A percentile compares a stretch with the other conserved stretches of the same genome.
phyloP scores from a whole-genome alignment of 1,284 basidiomycete genomes.

The Erythrobasidium hasegawianum region DNA sequence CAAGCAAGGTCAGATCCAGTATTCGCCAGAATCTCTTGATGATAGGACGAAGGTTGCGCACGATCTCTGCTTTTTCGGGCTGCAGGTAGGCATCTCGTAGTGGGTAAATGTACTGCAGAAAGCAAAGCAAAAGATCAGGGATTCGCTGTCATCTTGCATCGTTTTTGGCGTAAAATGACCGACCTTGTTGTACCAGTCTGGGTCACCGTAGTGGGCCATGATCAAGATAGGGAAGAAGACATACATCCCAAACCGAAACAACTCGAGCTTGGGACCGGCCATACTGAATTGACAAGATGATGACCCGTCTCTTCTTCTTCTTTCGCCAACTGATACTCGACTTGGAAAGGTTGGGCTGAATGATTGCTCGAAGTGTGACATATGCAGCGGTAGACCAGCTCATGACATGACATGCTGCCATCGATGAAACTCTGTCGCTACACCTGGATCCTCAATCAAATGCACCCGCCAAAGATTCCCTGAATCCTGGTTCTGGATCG shows the following conservation, averaged over 20 bases:
- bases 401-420: no score
- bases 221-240: conserved; percentile 32
- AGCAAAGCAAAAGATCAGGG: background rate
- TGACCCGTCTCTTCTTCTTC: no score
- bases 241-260: conserved; percentile 21
- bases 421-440: no score
- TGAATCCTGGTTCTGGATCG: no score
- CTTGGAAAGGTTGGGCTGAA: no score
- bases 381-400: no score
- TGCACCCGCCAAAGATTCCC: no score
- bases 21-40: background rate
- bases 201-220: conserved; percentile 34
- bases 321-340: no score
- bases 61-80: conserved; percentile 25
- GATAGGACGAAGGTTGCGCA: background rate
- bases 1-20: background rate
- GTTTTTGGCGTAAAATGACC: background rate
- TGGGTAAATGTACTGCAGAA: conserved; percentile 14
- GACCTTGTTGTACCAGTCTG: conserved; percentile 27
- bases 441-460: no score
- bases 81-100: conserved; percentile 30
- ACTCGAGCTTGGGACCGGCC: conserved; percentile 31
- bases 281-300: background rate
- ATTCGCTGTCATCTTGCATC: background rate
- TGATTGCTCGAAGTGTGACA: no score